phyloP scores from a whole-genome alignment of 352 stramenopile species.

The Pythium inflatum region DNA sequence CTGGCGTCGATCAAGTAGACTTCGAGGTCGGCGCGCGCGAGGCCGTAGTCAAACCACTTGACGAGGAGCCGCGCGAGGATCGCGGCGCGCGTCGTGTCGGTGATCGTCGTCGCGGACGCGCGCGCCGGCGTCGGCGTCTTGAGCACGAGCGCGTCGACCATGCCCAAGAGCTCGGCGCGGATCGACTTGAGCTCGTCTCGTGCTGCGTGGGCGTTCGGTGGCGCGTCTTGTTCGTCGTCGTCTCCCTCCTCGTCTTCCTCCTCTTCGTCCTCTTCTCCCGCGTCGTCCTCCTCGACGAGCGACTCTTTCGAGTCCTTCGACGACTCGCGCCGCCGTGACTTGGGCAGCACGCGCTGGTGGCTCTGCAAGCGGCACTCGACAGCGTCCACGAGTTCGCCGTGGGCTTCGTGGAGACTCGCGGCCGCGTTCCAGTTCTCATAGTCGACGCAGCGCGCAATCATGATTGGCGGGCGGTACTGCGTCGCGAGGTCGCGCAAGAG shows the following conservation, averaged over 20 bases:
- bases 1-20: conserved; percentile 60
- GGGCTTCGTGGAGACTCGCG: conserved; percentile 75
- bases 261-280: neutral
- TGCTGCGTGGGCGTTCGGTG: too few species aligned
- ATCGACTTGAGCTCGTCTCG: neutral
- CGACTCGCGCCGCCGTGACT: conserved; percentile 4
- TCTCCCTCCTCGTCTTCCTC: conserved; percentile 6
- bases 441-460: conserved; percentile 80
- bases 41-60: conserved; percentile 84
- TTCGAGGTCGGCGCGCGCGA: conserved; percentile 63
- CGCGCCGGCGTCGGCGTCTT: conserved; percentile 21
- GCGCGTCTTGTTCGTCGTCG: neutral
- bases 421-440: conserved; percentile 83
- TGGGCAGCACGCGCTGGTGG: conserved; percentile 41
- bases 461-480: conserved; percentile 74
- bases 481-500: conserved; percentile 58
- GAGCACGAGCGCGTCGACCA: conserved; percentile 70
- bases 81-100: conserved; percentile 46
- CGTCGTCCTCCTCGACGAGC: conserved; percentile 20
- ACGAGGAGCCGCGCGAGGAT: conserved; percentile 81
- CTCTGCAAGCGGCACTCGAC: conserved; percentile 82
- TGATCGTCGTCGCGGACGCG: neutral
- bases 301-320: conserved; percentile 40
- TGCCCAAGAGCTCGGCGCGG: conserved; percentile 59
- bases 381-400: conserved; percentile 80